Percentiles rank a stretch among this genome's conserved stretches.
Evolutionary conservation across 495 filamentous ascomycete genomes (phyloP).

Genomic region (Penicillium atrosanguineum): DNA sequence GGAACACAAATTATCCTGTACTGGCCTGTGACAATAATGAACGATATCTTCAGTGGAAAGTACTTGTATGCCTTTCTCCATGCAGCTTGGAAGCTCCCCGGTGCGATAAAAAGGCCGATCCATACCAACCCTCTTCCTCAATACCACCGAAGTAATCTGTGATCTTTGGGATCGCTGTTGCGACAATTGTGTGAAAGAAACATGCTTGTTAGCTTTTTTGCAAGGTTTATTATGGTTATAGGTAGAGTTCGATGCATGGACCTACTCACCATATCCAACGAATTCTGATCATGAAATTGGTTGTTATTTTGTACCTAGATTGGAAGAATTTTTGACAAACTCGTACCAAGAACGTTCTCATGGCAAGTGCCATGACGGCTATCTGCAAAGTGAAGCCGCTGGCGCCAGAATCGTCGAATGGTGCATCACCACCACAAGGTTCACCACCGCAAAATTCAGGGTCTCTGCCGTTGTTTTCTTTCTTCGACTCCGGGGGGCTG

Average conservation of each 20-base stretch:
- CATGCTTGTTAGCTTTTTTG: background rate
- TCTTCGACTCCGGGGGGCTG: too few relatives aligned
- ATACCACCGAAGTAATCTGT: slow-evolving; percentile 67
- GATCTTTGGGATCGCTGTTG: slow-evolving; percentile 69
- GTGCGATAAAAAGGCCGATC: slow-evolving; percentile 66
- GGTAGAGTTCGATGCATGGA: background rate
- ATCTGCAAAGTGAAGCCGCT: slow-evolving; percentile 29
- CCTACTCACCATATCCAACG: slow-evolving; percentile 40
- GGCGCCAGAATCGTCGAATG: background rate
- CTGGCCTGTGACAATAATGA: too few relatives aligned
- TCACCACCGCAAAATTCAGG: too few relatives aligned
- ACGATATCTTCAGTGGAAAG: slow-evolving; percentile 49
- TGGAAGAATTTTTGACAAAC: too few relatives aligned
- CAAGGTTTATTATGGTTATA: background rate
- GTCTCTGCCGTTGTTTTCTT: too few relatives aligned
- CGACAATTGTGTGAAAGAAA: slow-evolving; percentile 54
- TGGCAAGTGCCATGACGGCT: slow-evolving; percentile 40
- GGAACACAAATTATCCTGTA: too few relatives aligned
- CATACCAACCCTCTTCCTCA: slow-evolving; percentile 65
- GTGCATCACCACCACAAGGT: too few relatives aligned
- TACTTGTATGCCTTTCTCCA: slow-evolving; percentile 34
- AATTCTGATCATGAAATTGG: too few relatives aligned
- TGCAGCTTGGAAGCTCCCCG: slow-evolving; percentile 45
- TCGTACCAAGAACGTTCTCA: slow-evolving; percentile 42
- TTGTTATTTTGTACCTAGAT: too few relatives aligned